Evolutionary conservation across 2,329 filamentous ascomycete species (phyloP), one percentile per base, ranked within the genome.

Genomic region (Colletotrichum filicis): DNA sequence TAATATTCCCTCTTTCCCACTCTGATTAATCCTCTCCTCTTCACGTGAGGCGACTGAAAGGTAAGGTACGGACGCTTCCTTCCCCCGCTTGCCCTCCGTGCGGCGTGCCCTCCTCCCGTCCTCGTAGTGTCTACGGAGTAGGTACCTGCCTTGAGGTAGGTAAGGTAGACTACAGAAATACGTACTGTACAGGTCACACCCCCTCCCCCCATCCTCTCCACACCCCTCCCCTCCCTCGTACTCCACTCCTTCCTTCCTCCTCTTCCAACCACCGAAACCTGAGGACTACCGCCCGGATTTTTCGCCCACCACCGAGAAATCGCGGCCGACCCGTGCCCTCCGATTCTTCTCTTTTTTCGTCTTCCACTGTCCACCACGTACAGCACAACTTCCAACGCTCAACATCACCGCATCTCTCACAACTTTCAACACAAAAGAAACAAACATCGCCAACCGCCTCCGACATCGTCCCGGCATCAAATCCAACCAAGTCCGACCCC

Each of bases 241-340:
- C 37, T 24, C 26, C 42, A 26, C 35, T 22, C 42, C n/a, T 14
- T 16, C 61, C 14, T 22, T n/a, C 28, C 19, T 49, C 46, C 46
- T n/a, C n/a, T 56, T 26, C n/a, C 30, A 55, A 60, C 26, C 58
- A 63, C 64, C 59, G 68, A 69, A 72, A 72, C 58, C 46, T 53
- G 42, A 63, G 28, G 60, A 63, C 60, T 55, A 65, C 59, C 70
- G 70, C 60, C 70, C 70, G 70, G 70, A 69, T 73, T 73, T 73
- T 49, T 70, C 42, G 35, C 70, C 66, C 66, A 60, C 70, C 70
- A 73, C 70, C 70, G 70, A 73, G 60, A 73, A 70, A 61, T 65
- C 70, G 42, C 70, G 70, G 70, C 70, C 70, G 70, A 68, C 59
- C 42, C 70, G 70, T 70, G 70, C 58, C 19, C 66, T 70, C 70